These are phyloP conservation scores for Verticillium dahliae DNA, from an alignment of 2,329 filamentous ascomycete species.

Conservation along the genomic window DNA sequence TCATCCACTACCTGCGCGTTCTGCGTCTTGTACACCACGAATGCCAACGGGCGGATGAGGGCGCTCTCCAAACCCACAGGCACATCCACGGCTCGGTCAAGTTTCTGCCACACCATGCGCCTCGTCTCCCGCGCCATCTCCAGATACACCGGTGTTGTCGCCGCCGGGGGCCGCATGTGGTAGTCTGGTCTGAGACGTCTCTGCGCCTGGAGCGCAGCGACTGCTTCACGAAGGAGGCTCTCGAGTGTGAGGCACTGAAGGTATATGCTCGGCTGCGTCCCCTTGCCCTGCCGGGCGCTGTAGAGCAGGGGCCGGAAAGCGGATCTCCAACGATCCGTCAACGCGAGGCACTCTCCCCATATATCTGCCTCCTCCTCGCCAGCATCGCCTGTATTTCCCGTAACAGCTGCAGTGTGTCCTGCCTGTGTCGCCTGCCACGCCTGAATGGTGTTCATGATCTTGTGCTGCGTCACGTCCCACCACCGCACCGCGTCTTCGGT, in stretches of 20 bases:
- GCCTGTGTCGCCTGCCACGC: not conserved
- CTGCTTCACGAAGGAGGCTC: slow-evolving; percentile 3
- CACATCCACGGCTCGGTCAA: not conserved
- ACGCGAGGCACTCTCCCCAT: not conserved
- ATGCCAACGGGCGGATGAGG: slow-evolving; percentile 4
- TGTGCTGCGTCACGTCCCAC: slow-evolving; percentile 6
- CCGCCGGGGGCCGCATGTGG: slow-evolving; percentile 3
- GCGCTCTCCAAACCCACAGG: slow-evolving; percentile 3
- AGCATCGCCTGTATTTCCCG: not conserved
- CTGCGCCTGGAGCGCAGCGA: slow-evolving; percentile 2
- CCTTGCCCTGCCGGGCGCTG: not conserved
- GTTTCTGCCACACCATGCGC: not conserved
- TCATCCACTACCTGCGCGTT: slow-evolving; percentile 1
- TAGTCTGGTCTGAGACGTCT: not conserved
- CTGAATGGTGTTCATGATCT: slow-evolving; percentile 4
- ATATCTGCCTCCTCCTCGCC: not conserved
- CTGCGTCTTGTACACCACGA: slow-evolving; percentile 3
- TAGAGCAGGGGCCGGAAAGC: slow-evolving; percentile 3
- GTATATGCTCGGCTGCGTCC: not conserved
- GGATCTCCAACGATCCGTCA: slow-evolving; percentile 1
- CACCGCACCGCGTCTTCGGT: slow-evolving; percentile 2
- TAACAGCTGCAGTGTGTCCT: not conserved
- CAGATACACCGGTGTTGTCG: slow-evolving; percentile 2
- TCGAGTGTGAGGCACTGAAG: slow-evolving; percentile 7
- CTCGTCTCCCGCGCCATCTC: slow-evolving; percentile 2